Conservation (phyloP, 2,329 filamentous ascomycete species). For the Fusarium sp. region DNA sequence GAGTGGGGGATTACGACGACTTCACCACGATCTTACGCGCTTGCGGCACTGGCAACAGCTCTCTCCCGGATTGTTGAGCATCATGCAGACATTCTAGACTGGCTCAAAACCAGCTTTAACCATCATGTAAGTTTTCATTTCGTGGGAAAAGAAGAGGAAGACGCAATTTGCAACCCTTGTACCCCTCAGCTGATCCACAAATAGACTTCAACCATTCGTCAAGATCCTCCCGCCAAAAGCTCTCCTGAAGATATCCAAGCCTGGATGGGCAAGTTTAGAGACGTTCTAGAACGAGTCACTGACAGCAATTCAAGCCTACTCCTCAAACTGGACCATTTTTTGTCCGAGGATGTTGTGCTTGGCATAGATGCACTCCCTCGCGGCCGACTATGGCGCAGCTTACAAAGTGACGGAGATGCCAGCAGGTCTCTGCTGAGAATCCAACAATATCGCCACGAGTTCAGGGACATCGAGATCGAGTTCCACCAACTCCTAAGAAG, state of each 20-base stretch:
- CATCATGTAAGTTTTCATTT: background rate
- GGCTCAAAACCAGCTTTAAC: background rate
- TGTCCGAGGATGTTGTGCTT: background rate
- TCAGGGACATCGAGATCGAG: background rate
- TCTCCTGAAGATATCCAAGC: background rate
- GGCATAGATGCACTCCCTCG: background rate
- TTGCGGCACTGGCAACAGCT: background rate
- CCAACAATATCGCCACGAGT: background rate
- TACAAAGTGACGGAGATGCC: no score
- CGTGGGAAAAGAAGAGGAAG: background rate
- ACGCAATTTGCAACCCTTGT: background rate
- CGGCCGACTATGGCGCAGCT: background rate
- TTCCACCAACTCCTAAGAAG: background rate
- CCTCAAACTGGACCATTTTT: background rate
- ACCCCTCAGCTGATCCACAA: background rate
- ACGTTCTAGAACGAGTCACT: background rate
- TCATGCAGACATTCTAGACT: background rate
- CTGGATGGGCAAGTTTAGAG: background rate
- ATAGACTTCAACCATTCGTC: background rate
- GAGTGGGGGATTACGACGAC: no score
- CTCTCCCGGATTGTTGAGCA: background rate
- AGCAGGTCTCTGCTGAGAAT: background rate
- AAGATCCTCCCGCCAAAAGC: background rate
- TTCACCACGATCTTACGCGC: background rate
- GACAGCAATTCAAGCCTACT: background rate